Conservation (phyloP, 805 yeast species). For the Tetrapisispora iriomotensis region DNA sequence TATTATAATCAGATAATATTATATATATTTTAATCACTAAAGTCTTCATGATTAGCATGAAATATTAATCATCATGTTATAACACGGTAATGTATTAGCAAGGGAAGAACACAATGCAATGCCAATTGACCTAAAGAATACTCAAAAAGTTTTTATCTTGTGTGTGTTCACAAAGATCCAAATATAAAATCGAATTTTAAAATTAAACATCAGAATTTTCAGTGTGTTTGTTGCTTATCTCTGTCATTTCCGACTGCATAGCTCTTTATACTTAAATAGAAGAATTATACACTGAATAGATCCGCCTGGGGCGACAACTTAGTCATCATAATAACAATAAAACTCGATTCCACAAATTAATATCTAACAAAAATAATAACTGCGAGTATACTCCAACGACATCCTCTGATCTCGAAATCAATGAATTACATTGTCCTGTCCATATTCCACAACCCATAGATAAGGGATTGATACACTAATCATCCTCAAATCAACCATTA, state of each 20-base stretch:
- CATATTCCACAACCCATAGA: neutral
- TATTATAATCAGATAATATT: conserved; percentile 3
- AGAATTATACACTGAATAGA: conserved; percentile 9
- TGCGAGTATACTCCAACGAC: neutral
- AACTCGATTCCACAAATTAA: too few relatives aligned
- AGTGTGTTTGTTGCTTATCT: conserved; percentile 26
- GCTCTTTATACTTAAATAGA: conserved; percentile 3
- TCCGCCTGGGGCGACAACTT: conserved; percentile 36
- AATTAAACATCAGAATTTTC: conserved; percentile 29
- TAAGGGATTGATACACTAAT: too few relatives aligned
- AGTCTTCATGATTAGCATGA: conserved; percentile 31
- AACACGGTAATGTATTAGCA: too few relatives aligned
- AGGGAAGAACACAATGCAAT: too few relatives aligned
- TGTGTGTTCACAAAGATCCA: neutral
- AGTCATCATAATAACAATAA: conserved; percentile 23
- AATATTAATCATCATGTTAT: conserved; percentile 9
- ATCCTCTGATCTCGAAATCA: conserved; percentile 1
- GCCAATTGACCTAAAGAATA: too few relatives aligned
- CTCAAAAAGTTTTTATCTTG: too few relatives aligned
- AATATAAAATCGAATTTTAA: neutral
- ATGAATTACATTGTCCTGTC: too few relatives aligned
- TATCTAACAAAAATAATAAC: neutral
- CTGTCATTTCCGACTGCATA: conserved; percentile 18
- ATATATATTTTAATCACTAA: conserved; percentile 2
- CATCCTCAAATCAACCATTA: too few relatives aligned